Evolutionary conservation across 306 rosid species (phyloP).

Genomic region (Corylus avellana): DNA sequence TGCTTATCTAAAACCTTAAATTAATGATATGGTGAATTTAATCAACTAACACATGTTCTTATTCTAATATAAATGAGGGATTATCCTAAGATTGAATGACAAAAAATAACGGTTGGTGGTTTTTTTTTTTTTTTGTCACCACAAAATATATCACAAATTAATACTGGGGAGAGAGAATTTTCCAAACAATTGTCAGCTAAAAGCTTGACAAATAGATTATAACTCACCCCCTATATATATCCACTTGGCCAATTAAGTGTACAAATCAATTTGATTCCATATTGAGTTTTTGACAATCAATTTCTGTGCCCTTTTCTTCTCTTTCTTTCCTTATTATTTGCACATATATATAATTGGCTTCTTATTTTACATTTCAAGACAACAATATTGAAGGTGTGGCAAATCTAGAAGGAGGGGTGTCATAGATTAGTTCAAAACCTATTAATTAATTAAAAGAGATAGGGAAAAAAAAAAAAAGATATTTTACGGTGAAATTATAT

Average conservation of each 20-base stretch:
- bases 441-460: background rate
- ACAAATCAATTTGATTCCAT: background rate
- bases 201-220: too few relatives aligned
- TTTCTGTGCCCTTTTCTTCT: background rate
- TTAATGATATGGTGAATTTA: too few relatives aligned
- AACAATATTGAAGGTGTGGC: background rate
- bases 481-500: too few relatives aligned
- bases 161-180: too few relatives aligned
- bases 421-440: background rate
- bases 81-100: background rate
- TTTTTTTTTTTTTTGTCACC: background rate
- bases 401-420: background rate
- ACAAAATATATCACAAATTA: background rate
- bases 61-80: background rate
- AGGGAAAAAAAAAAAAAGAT: background rate
- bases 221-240: background rate
- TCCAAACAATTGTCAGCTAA: too few relatives aligned
- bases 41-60: too few relatives aligned
- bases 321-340: background rate
- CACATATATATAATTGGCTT: background rate
- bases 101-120: background rate
- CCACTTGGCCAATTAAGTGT: background rate
- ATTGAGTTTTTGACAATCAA: background rate
- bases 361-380: background rate
- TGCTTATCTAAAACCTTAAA: too few relatives aligned